phyloP scores from a whole-genome alignment of 1,284 basidiomycete genomes.

The Irpex lacteus region DNA sequence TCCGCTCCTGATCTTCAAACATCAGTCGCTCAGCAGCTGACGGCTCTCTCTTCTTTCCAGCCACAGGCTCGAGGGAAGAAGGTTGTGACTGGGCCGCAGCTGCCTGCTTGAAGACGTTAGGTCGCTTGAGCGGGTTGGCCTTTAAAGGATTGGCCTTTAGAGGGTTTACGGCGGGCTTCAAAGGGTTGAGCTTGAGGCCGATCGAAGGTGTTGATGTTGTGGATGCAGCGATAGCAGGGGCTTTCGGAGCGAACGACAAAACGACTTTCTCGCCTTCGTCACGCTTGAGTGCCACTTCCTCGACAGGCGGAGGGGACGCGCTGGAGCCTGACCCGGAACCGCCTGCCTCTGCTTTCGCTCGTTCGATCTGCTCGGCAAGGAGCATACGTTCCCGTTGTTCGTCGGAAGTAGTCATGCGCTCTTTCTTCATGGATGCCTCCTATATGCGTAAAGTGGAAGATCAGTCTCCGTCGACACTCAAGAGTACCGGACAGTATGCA shows the following conservation, averaged over 20 bases:
- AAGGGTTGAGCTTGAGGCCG: conserved; percentile 56
- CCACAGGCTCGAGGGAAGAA: conserved; percentile 18
- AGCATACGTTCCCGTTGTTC: conserved; percentile 91
- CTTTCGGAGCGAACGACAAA: conserved; percentile 62
- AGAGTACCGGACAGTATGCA: conserved; percentile 8
- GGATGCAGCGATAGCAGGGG: conserved; percentile 33
- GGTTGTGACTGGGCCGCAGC: conserved; percentile 14
- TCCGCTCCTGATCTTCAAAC: conserved; percentile 83
- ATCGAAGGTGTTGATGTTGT: conserved; percentile 26
- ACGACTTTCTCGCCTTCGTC: conserved; percentile 77
- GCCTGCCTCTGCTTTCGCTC: conserved; percentile 52
- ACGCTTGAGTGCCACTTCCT: conserved; percentile 55
- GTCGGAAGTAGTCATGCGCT: conserved; percentile 87
- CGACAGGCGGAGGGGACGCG: conserved; percentile 37
- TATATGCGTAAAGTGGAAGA: conserved; percentile 29
- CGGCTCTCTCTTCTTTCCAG: conserved; percentile 52
- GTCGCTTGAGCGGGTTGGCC: conserved; percentile 54
- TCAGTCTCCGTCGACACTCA: background rate
- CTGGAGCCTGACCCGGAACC: conserved; percentile 20
- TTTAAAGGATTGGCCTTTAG: conserved; percentile 31
- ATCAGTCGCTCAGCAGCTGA: conserved; percentile 85
- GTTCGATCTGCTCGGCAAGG: conserved; percentile 92
- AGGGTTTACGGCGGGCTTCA: conserved; percentile 48
- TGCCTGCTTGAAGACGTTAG: conserved; percentile 73
- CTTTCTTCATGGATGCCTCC: conserved; percentile 90